A percentile compares a stretch with the other conserved stretches of the same genome.
These are phyloP conservation scores for Penicillium sp. DNA, from an alignment of 2,329 filamentous ascomycete genomes.

Conservation along the genomic window DNA sequence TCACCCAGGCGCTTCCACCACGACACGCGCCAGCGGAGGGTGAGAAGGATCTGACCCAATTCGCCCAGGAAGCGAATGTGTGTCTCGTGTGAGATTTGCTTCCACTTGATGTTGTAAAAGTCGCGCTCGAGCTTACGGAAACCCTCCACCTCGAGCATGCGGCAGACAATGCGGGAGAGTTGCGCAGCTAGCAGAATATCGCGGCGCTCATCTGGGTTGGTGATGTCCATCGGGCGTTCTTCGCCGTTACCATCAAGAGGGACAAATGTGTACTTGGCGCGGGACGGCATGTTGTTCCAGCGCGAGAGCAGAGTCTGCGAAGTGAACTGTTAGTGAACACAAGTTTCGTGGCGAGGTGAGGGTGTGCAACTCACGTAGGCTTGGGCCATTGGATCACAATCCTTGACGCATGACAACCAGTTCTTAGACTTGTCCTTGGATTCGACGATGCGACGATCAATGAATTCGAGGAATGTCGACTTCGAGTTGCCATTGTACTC, in stretches of 20 bases:
- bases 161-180: conserved; percentile 51
- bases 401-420: conserved; percentile 47
- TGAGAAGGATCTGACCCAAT: conserved; percentile 47
- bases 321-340: not conserved
- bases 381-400: conserved; percentile 46
- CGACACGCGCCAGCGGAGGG: conserved; percentile 50
- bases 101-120: conserved; percentile 53
- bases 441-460: conserved; percentile 49
- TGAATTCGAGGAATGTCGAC: conserved; percentile 49
- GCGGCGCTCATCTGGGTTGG: conserved; percentile 39
- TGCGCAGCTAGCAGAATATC: conserved; percentile 50
- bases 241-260: conserved; percentile 33
- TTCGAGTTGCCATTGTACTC: conserved; percentile 44
- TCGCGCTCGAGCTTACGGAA: conserved; percentile 50
- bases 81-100: conserved; percentile 47
- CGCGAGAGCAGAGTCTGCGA: conserved; percentile 46
- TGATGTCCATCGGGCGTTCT: conserved; percentile 47
- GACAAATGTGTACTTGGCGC: conserved; percentile 49
- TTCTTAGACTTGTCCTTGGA: conserved; percentile 51
- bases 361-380: conserved; percentile 43
- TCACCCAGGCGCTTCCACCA: conserved; percentile 52
- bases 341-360: not conserved
- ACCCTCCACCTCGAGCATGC: conserved; percentile 52
- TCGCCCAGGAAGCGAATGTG: conserved; percentile 47
- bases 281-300: conserved; percentile 53